A percentile compares a stretch with the other conserved stretches of the same genome.
Evolutionary conservation across 2,329 filamentous ascomycete genomes (phyloP).

Genomic region (Paraphoma chrysanthemicola): DNA sequence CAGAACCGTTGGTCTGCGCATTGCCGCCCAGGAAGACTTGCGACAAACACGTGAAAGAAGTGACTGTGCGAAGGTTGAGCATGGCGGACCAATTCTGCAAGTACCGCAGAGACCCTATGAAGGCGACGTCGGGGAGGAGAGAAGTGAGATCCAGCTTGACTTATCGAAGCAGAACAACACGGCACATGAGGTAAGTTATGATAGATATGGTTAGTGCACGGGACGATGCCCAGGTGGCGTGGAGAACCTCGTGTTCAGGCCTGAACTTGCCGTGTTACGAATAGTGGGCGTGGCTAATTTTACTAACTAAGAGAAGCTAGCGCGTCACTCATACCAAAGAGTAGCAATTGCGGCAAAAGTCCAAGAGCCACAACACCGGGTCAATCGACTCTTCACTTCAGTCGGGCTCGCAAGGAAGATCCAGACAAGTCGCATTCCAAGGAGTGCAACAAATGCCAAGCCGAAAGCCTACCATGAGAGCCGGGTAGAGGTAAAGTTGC

Average conservation of each 20-base stretch:
- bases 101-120: neutral
- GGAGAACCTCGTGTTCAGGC: neutral
- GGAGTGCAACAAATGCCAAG: no score
- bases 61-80: slow-evolving; percentile 13
- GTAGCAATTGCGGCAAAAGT: no score
- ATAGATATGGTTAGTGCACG: neutral
- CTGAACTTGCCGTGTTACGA: neutral
- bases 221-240: neutral
- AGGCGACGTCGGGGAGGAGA: slow-evolving; percentile 1
- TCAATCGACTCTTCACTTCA: no score
- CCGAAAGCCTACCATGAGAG: no score
- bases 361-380: no score
- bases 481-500: no score
- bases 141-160: slow-evolving; percentile 3
- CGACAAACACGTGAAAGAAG: slow-evolving; percentile 10
- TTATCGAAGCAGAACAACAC: neutral
- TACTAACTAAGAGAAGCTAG: no score
- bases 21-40: slow-evolving; percentile 11
- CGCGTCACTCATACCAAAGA: no score
- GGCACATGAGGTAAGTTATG: neutral
- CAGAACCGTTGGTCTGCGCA: slow-evolving; percentile 13
- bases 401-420: no score
- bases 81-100: slow-evolving; percentile 5
- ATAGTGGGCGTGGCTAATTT: no score
- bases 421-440: no score